A percentile compares a stretch with the other conserved stretches of the same genome.
These are phyloP conservation scores for Sarcocystis neurona DNA, from an alignment of 169 alveolate genomes.

Conservation along the genomic window DNA sequence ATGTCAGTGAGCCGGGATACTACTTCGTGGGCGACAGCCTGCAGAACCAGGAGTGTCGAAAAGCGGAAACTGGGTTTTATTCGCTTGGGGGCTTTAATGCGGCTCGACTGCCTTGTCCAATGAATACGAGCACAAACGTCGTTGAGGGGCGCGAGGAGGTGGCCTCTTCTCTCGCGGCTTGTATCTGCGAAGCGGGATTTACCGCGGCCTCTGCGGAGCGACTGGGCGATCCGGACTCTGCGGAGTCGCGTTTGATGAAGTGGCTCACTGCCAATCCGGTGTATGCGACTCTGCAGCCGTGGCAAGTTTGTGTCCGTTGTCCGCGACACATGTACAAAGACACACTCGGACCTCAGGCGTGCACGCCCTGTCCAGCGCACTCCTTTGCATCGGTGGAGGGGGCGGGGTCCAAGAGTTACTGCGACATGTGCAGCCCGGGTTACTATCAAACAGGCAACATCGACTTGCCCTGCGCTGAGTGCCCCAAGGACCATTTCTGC, in stretches of 20 bases:
- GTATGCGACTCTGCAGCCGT: neutral
- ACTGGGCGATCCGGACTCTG: slow-evolving; percentile 11
- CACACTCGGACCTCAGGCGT: slow-evolving; percentile 19
- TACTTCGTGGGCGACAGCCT: slow-evolving; percentile 46
- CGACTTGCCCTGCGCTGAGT: slow-evolving; percentile 71
- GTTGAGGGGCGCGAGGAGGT: neutral
- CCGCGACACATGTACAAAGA: slow-evolving; percentile 44
- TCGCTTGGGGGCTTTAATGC: slow-evolving; percentile 59
- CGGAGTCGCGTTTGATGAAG: slow-evolving; percentile 27
- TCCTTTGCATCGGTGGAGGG: slow-evolving; percentile 59
- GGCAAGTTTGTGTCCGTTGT: slow-evolving; percentile 59
- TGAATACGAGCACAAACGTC: slow-evolving; percentile 42
- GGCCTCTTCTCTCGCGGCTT: slow-evolving; percentile 25
- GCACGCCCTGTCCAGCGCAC: slow-evolving; percentile 42
- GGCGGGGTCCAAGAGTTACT: slow-evolving; percentile 60
- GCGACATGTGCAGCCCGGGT: slow-evolving; percentile 77
- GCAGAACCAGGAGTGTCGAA: slow-evolving; percentile 30
- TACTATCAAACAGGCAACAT: slow-evolving; percentile 73
- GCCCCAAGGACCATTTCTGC: slow-evolving; percentile 78
- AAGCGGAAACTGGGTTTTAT: slow-evolving; percentile 55
- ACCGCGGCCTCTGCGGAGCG: slow-evolving; percentile 14
- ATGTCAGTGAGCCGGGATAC: slow-evolving; percentile 55
- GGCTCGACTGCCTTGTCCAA: slow-evolving; percentile 45
- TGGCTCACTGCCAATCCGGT: slow-evolving; percentile 29
- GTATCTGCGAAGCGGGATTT: slow-evolving; percentile 58